These are phyloP conservation scores for Haplographium delicatum DNA, from an alignment of 495 filamentous ascomycete genomes.

Conservation along the genomic window DNA sequence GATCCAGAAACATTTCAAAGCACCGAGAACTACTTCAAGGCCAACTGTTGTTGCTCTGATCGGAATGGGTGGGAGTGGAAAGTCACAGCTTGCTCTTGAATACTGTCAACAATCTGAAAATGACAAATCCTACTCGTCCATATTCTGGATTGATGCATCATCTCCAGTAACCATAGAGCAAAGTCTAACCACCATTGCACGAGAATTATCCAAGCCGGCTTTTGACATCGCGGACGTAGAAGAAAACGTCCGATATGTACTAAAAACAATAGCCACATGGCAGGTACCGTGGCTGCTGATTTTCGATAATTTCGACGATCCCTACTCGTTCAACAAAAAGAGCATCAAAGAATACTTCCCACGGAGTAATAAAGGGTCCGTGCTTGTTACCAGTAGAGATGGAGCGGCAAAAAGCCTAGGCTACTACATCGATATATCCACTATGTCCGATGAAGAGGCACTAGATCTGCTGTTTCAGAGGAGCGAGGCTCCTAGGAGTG, in stretches of 20 bases:
- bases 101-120: conserved; percentile 22
- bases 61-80: conserved; percentile 31
- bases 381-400: conserved; percentile 25
- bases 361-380: conserved; percentile 12
- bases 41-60: conserved; percentile 21
- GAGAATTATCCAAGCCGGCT: not conserved
- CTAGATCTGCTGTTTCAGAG: conserved; percentile 24
- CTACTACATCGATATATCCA: conserved; percentile 4
- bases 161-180: conserved; percentile 10
- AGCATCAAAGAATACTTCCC: conserved; percentile 24
- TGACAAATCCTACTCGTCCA: conserved; percentile 13
- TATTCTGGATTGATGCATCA: conserved; percentile 31
- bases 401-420: conserved; percentile 7
- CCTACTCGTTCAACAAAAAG: conserved; percentile 19
- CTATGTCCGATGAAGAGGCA: conserved; percentile 20
- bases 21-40: not conserved
- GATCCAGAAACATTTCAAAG: conserved; percentile 2
- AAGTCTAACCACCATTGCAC: conserved; percentile 14
- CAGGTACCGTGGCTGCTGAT: conserved; percentile 24
- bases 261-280: conserved; percentile 15
- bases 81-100: conserved; percentile 31
- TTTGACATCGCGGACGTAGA: conserved; percentile 2
- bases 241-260: conserved; percentile 17
- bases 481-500: not conserved
- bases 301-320: conserved; percentile 34